Evolutionary conservation across 306 rosid species (phyloP), one percentile per base, ranked within the genome.

Genomic region (Vigna hirtella): DNA sequence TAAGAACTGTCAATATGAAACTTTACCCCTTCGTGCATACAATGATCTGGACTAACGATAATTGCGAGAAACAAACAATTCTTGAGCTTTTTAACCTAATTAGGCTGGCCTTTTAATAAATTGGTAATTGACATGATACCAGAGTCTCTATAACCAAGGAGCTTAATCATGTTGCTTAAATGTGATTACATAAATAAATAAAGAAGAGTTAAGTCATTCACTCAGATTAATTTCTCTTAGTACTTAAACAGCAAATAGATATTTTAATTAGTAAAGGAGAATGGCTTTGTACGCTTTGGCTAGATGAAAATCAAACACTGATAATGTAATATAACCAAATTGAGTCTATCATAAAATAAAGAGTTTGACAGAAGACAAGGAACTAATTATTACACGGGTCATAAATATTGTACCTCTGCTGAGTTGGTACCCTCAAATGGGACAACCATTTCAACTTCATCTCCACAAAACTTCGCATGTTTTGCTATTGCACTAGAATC

Each of bases 391-490:
- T 67, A 1, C 38, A 30, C 17, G 48, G 48, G 12, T 30, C 66
- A 51, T 62, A 40, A 51, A 42, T 18, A 80, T 18, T 52, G 66
- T 89, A 93, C 97, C 97, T 93, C 97, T 63, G 90, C 97, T 11
- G 83, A 86, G 64, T 66, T 78, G 53, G 70, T 63, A 36, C 89
- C 93, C 82, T 91, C 98, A 71, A 93, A 93, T 58, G 98, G 98
- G 78, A 93, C 86, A 59, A 86, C 86, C 80, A 93, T 79, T 85
- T 93, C 97, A 66, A 89, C 88, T 76, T 91, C 97, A 82, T 79
- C 81, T 70, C 94, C 98, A 17, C 90, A 87, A 66, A 64, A 47
- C 65, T 71, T 72, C 5, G 83, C 85, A 36, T 83, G 94, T 73
- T 81, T 87, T n/a, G 94, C 96, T 63, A 88, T 89, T 38, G 88